A percentile compares a stretch with the other conserved stretches of the same genome.
phyloP scores from a whole-genome alignment of 1,284 basidiomycete genomes.

The Tilletia indica region DNA sequence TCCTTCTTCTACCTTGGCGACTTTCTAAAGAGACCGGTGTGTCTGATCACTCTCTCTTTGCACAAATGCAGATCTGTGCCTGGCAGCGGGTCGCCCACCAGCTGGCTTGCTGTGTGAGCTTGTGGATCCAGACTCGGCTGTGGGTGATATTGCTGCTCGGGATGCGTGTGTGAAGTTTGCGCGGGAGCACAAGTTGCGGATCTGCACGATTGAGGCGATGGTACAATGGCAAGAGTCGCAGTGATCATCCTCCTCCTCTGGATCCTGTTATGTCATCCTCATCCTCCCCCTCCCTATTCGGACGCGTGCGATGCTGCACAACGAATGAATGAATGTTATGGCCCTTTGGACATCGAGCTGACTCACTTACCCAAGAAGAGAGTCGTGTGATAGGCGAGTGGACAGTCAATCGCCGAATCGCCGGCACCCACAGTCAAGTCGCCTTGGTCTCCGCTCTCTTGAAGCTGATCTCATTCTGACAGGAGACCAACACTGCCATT shows the following conservation, averaged over 20 bases:
- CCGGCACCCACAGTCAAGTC: too few relatives aligned
- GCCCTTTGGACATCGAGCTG: too few relatives aligned
- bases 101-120: constrained; percentile 91
- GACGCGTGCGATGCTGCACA: neutral
- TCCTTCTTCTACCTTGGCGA: neutral
- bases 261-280: neutral
- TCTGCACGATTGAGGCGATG: constrained; percentile 82
- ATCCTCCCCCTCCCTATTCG: neutral
- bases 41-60: neutral
- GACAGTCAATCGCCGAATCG: too few relatives aligned
- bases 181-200: constrained; percentile 82
- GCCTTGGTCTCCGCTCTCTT: too few relatives aligned
- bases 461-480: too few relatives aligned
- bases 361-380: too few relatives aligned
- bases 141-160: constrained; percentile 90
- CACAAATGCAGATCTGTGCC: constrained; percentile 69
- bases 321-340: neutral
- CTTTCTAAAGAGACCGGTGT: neutral
- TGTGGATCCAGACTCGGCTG: constrained; percentile 81
- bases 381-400: too few relatives aligned
- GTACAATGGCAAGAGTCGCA: constrained; percentile 52
- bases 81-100: constrained; percentile 70
- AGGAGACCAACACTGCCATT: too few relatives aligned
- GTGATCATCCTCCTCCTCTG: neutral
- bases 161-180: constrained; percentile 92